These are phyloP conservation scores for Ambrosiella beaveri DNA, from an alignment of 2,329 filamentous ascomycete species.

Conservation along the genomic window DNA sequence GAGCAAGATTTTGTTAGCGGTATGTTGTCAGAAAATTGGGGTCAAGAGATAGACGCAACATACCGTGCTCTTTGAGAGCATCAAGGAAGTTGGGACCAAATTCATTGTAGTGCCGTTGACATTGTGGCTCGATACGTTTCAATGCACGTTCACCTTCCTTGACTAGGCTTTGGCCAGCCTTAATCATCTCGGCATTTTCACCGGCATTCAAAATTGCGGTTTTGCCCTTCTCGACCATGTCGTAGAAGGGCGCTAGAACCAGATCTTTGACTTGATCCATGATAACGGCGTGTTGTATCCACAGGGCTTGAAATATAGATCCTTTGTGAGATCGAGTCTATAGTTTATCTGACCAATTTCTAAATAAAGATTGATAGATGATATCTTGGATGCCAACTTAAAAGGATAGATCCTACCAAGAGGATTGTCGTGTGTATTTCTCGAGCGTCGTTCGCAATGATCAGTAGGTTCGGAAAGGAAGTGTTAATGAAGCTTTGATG, in stretches of 20 bases:
- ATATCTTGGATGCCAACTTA: no score
- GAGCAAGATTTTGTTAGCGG: not conserved
- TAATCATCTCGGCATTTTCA: slow-evolving; percentile 28
- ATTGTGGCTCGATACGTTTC: slow-evolving; percentile 34
- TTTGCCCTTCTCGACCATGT: slow-evolving; percentile 35
- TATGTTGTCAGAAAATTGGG: not conserved
- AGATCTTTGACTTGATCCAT: slow-evolving; percentile 28
- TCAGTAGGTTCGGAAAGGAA: not conserved
- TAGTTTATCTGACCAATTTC: no score
- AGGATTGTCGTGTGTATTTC: not conserved
- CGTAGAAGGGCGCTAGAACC: slow-evolving; percentile 32
- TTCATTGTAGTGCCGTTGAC: slow-evolving; percentile 29
- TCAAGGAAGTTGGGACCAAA: slow-evolving; percentile 33
- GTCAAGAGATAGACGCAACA: slow-evolving; percentile 13
- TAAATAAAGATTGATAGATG: not conserved
- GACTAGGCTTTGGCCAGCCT: slow-evolving; percentile 29
- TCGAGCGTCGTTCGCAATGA: not conserved
- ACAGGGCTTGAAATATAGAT: not conserved
- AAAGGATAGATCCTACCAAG: not conserved
- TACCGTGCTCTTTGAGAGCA: slow-evolving; percentile 37
- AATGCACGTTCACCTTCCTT: slow-evolving; percentile 33
- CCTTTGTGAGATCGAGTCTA: not conserved
- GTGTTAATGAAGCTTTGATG: not conserved
- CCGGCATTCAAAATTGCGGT: slow-evolving; percentile 30
- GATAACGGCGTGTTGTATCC: not conserved